Conservation (phyloP, 805 yeast species). For the Kodamaea jinghongensis region DNA sequence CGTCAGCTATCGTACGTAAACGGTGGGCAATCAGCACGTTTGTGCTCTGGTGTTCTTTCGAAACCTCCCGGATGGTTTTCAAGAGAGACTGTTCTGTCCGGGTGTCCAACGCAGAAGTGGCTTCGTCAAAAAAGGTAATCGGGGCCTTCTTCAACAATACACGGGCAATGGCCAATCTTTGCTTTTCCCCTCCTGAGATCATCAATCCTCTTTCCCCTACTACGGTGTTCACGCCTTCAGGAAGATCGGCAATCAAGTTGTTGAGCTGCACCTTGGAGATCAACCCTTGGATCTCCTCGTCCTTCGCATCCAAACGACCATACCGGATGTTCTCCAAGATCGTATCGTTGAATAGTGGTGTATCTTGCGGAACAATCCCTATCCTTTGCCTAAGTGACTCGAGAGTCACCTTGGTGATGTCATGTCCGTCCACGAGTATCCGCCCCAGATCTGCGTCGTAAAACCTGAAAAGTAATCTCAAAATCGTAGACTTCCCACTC, state of each 20-base stretch:
- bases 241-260: conserved; percentile 61
- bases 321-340: conserved; percentile 84
- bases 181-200: conserved; percentile 99
- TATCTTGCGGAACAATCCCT: conserved; percentile 97
- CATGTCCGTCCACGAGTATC: conserved; percentile 85
- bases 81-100: conserved; percentile 88
- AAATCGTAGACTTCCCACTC: conserved; percentile 88
- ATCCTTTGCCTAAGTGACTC: conserved; percentile 70
- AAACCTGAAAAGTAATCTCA: conserved; percentile 81
- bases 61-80: conserved; percentile 66
- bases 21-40: conserved; percentile 93
- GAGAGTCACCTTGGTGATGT: conserved; percentile 68
- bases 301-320: conserved; percentile 72
- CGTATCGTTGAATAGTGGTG: conserved; percentile 91
- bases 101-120: conserved; percentile 94
- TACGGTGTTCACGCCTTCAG: conserved; percentile 79
- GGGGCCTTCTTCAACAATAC: conserved; percentile 83
- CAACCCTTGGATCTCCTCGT: conserved; percentile 64
- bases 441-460: conserved; percentile 80
- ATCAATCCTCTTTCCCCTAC: conserved; percentile 98
- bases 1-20: conserved; percentile 87
- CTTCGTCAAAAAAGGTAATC: conserved; percentile 94
- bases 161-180: conserved; percentile 89
- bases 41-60: conserved; percentile 58
- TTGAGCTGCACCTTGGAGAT: conserved; percentile 70